Percentiles rank a stretch among this genome's conserved stretches.
These are phyloP conservation scores for Ogataea paradorogensis DNA, from an alignment of 805 yeast species.

Conservation along the genomic window DNA sequence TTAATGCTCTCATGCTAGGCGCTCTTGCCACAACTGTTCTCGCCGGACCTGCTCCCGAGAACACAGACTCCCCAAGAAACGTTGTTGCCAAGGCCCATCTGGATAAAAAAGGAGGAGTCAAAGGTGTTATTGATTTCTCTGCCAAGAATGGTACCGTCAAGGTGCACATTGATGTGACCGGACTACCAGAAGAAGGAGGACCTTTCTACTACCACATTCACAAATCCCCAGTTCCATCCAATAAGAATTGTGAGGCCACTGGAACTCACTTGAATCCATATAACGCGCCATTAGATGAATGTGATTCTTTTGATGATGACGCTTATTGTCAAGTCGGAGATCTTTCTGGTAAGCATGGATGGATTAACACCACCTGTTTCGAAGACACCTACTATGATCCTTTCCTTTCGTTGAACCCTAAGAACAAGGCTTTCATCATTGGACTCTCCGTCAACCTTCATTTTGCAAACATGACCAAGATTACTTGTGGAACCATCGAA, in stretches of 20 bases:
- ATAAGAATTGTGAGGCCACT: conserved; percentile 51
- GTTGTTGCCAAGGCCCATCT: conserved; percentile 58
- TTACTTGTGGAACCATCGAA: conserved; percentile 63
- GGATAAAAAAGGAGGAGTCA: conserved; percentile 37
- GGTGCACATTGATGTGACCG: conserved; percentile 69
- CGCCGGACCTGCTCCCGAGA: conserved; percentile 50
- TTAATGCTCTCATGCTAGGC: conserved; percentile 13
- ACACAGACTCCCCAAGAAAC: conserved; percentile 46
- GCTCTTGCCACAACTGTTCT: conserved; percentile 13
- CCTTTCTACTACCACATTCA: conserved; percentile 72
- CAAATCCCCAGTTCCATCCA: conserved; percentile 49
- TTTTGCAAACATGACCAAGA: conserved; percentile 49
- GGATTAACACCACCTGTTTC: conserved; percentile 65
- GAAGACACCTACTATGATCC: conserved; percentile 63
- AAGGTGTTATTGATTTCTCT: conserved; percentile 58
- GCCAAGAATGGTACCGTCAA: conserved; percentile 58
- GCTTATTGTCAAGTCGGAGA: conserved; percentile 69
- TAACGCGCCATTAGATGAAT: conserved; percentile 45
- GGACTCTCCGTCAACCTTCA: conserved; percentile 58
- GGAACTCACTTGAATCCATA: conserved; percentile 66
- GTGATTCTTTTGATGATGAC: conserved; percentile 51
- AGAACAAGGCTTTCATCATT: conserved; percentile 55
- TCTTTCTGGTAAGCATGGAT: conserved; percentile 75
- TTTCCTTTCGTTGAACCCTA: conserved; percentile 57
- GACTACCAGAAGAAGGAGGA: conserved; percentile 64